Percentiles rank a stretch among this genome's conserved stretches.
These are phyloP conservation scores for Tylopilus sp. DNA, from an alignment of 768 basidiomycete genomes.

Conservation along the genomic window DNA sequence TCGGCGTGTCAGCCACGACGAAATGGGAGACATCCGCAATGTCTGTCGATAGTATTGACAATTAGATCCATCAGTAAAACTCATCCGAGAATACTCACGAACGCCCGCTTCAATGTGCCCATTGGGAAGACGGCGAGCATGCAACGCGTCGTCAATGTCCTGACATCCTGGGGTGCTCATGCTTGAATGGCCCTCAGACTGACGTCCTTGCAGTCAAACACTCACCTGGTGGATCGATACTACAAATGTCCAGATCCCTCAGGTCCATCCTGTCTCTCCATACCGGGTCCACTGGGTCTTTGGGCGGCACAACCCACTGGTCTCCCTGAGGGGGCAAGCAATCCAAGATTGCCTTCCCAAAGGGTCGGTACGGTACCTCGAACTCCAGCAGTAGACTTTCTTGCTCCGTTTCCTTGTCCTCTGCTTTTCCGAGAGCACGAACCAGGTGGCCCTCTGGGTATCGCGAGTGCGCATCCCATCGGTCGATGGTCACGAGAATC, in stretches of 20 bases:
- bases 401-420: slow-evolving; percentile 94
- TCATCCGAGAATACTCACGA: slow-evolving; percentile 56
- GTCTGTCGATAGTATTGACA: slow-evolving; percentile 54
- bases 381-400: slow-evolving; percentile 92
- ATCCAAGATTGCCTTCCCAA: slow-evolving; percentile 91
- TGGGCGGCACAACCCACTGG: slow-evolving; percentile 87
- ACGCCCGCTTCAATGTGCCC: slow-evolving; percentile 97
- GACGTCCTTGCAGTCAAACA: not conserved
- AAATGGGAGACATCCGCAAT: slow-evolving; percentile 99
- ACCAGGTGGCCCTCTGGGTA: slow-evolving; percentile 99
- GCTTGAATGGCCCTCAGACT: slow-evolving; percentile 3
- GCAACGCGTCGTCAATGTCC: slow-evolving; percentile 97
- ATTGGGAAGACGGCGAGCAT: slow-evolving; percentile 82
- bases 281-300: slow-evolving; percentile 43
- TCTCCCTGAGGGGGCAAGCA: slow-evolving; percentile 91
- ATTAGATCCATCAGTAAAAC: not conserved
- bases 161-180: slow-evolving; percentile 67
- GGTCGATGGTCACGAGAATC: slow-evolving; percentile 92
- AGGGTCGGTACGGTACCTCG: slow-evolving; percentile 93
- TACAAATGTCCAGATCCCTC: slow-evolving; percentile 82
- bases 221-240: slow-evolving; percentile 93
- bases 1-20: slow-evolving; percentile 87
- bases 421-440: slow-evolving; percentile 83
- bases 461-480: slow-evolving; percentile 82
- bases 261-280: slow-evolving; percentile 91